A percentile compares a stretch with the other conserved stretches of the same genome.
These are phyloP conservation scores for Rhytidiadelphus loreus DNA, from an alignment of 225 moss, liverwort and hornwort species.

Conservation along the genomic window DNA sequence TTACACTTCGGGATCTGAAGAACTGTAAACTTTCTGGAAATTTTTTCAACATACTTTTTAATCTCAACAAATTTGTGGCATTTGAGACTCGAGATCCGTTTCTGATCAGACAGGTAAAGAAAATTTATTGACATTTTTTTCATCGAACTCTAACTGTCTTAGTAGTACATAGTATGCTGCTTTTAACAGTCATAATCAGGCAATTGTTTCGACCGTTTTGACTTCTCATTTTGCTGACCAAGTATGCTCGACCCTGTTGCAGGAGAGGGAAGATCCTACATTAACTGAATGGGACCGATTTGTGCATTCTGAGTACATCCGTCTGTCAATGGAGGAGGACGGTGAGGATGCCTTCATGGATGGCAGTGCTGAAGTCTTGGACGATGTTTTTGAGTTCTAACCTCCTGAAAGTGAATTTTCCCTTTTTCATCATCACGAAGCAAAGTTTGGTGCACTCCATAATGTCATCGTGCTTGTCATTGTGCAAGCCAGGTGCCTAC, in stretches of 20 bases:
- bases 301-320: constrained; percentile 91
- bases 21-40: constrained; percentile 94
- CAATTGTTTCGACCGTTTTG: not conserved
- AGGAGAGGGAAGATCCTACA: constrained; percentile 93
- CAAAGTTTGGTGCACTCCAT: constrained; percentile 17
- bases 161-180: not conserved
- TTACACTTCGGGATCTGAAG: constrained; percentile 80
- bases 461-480: constrained; percentile 33
- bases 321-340: constrained; percentile 97
- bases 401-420: not conserved
- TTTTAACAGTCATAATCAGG: not conserved
- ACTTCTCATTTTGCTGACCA: not conserved
- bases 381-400: constrained; percentile 91
- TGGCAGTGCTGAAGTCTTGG: constrained; percentile 95
- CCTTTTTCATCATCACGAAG: not conserved
- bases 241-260: not conserved
- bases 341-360: constrained; percentile 89
- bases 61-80: constrained; percentile 95
- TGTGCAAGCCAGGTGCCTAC: constrained; percentile 42
- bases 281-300: constrained; percentile 98
- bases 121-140: not conserved
- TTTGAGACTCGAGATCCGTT: constrained; percentile 97
- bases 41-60: constrained; percentile 95
- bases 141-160: not conserved
- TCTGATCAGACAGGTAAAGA: constrained; percentile 73